phyloP scores from a whole-genome alignment of 495 filamentous ascomycete species.

The Neohortaea acidophila region DNA sequence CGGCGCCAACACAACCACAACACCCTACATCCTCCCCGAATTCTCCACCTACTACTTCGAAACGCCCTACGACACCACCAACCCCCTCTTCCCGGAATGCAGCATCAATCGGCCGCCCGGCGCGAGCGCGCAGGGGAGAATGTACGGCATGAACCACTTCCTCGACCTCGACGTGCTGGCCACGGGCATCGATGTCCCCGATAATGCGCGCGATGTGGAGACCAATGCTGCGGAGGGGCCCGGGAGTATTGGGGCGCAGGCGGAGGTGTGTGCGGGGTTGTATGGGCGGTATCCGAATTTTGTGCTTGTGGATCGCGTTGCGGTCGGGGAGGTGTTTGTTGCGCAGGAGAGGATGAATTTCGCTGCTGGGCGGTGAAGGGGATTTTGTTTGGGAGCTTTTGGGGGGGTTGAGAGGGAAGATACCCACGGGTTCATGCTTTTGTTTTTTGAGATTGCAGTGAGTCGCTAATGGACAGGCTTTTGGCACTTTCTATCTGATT shows the following conservation, averaged over 20 bases:
- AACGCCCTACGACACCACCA: slow-evolving; percentile 20
- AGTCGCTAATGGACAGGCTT: no score
- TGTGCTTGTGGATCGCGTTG: slow-evolving; percentile 24
- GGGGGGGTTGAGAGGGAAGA: no score
- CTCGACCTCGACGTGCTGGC: slow-evolving; percentile 12
- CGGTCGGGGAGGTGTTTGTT: slow-evolving; percentile 20
- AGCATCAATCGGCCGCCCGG: slow-evolving; percentile 19
- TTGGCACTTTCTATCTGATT: no score
- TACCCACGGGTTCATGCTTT: no score
- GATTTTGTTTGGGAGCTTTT: no score
- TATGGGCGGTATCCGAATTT: slow-evolving; percentile 20
- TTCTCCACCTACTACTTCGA: slow-evolving; percentile 25
- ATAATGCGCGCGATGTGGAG: neutral
- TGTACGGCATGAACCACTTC: slow-evolving; percentile 29
- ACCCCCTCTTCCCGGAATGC: slow-evolving; percentile 19
- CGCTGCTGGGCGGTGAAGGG: no score
- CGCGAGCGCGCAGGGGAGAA: slow-evolving; percentile 13
- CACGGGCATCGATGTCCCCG: slow-evolving; percentile 15
- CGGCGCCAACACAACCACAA: slow-evolving; percentile 10
- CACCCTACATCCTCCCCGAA: slow-evolving; percentile 25
- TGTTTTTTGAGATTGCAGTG: no score
- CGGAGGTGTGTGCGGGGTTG: slow-evolving; percentile 12
- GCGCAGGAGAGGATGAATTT: slow-evolving; percentile 21
- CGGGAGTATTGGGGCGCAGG: slow-evolving; percentile 19
- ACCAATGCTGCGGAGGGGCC: slow-evolving; percentile 15